A percentile compares a stretch with the other conserved stretches of the same genome.
Conservation (phyloP, 257 asterid species). For the Paulownia fortunei region DNA sequence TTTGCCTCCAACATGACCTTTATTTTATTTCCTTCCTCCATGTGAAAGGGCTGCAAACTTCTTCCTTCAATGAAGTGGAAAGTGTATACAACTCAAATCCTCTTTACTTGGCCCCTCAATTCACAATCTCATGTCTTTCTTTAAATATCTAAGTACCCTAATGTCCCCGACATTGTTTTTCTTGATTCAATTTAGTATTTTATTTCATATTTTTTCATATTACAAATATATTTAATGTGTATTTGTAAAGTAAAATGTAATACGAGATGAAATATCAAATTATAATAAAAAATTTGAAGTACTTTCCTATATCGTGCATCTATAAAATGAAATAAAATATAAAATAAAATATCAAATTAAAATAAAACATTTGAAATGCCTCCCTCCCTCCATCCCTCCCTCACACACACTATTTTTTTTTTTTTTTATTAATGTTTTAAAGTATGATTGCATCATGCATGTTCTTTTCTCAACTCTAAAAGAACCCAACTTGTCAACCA, state of each 20-base stretch:
- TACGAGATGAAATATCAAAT: no score
- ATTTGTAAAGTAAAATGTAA: no score
- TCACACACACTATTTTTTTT: not conserved
- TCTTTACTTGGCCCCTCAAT: constrained; percentile 29
- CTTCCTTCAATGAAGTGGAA: constrained; percentile 46
- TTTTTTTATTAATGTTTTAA: constrained; percentile 21
- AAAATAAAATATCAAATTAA: no score
- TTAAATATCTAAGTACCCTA: not conserved
- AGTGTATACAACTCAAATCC: constrained; percentile 43
- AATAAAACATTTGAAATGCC: no score
- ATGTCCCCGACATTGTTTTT: no score
- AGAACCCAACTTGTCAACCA: constrained; percentile 42
- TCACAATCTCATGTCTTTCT: not conserved
- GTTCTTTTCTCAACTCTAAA: constrained; percentile 61
- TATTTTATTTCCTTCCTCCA: constrained; percentile 44
- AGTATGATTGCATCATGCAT: constrained; percentile 35
- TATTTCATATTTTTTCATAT: no score
- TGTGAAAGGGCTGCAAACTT: constrained; percentile 47
- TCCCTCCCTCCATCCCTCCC: no score
- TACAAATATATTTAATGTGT: no score
- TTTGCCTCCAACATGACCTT: constrained; percentile 27
- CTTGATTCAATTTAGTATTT: no score
- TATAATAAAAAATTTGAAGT: no score
- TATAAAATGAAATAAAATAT: not conserved
- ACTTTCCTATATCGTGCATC: no score